These are phyloP conservation scores for Rosa multiflora DNA, from an alignment of 306 rosid genomes.

Conservation along the genomic window DNA sequence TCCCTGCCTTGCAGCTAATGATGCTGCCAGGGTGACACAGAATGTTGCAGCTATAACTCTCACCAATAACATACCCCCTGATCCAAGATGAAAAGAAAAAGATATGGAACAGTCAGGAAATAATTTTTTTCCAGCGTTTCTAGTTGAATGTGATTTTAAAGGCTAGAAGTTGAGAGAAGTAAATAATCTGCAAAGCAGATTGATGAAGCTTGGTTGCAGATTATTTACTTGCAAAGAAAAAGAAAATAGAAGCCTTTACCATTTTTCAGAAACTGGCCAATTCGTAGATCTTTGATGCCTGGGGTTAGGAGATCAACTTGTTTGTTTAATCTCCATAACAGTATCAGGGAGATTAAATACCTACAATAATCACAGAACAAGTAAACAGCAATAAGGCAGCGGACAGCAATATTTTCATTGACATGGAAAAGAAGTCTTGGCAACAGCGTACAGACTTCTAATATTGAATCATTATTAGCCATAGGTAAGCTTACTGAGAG, in stretches of 20 bases:
- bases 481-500: constrained; percentile 59
- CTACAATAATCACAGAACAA: constrained; percentile 34
- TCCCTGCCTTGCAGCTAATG: constrained; percentile 72
- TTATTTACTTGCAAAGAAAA: neutral
- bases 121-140: neutral
- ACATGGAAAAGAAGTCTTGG: constrained; percentile 4
- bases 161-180: neutral
- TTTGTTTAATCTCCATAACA: constrained; percentile 64
- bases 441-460: neutral
- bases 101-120: neutral
- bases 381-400: neutral
- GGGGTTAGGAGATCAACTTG: constrained; percentile 71
- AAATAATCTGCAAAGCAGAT: neutral
- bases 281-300: constrained; percentile 56
- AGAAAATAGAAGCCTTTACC: constrained; percentile 32
- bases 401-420: neutral
- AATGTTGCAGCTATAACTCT: constrained; percentile 73
- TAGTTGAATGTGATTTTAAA: neutral
- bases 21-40: constrained; percentile 76
- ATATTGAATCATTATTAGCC: neutral
- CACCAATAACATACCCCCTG: constrained; percentile 64
- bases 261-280: constrained; percentile 69
- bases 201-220: neutral
- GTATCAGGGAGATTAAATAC: constrained; percentile 64
- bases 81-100: constrained; percentile 15